phyloP scores from a whole-genome alignment of 192 early-diverging fungal genomes.

The Rhizophagus clarus region DNA sequence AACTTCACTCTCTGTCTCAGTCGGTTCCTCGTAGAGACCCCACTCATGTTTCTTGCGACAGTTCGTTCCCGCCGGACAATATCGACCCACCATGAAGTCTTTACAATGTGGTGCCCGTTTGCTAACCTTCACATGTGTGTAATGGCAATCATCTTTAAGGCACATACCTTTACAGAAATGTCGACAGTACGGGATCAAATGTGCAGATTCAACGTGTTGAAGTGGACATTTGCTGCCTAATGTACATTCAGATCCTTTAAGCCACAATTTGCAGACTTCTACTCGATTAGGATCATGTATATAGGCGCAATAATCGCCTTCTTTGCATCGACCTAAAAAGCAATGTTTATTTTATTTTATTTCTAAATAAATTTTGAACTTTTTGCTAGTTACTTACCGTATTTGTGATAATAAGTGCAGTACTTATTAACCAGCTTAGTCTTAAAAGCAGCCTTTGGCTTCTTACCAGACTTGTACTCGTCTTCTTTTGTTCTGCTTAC shows the following conservation, averaged over 20 bases:
- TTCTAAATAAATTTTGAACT: neutral
- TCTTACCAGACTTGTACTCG: neutral
- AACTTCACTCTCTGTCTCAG: neutral
- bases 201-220: neutral
- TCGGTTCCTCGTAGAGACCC: neutral
- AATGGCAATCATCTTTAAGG: conserved; percentile 4
- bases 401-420: conserved; percentile 3
- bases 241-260: neutral
- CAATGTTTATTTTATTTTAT: neutral
- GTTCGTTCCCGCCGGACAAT: neutral
- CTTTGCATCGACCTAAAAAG: conserved; percentile 19
- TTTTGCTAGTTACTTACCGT: neutral
- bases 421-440: neutral
- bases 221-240: neutral
- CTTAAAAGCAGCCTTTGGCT: neutral
- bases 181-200: conserved; percentile 18
- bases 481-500: neutral
- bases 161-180: conserved; percentile 13
- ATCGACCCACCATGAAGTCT: neutral
- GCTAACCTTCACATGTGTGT: conserved; percentile 23
- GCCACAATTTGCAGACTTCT: conserved; percentile 9
- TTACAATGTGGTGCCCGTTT: neutral
- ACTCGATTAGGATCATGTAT: conserved; percentile 1
- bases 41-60: conserved; percentile 23
- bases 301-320: conserved; percentile 12